Conservation (phyloP, 78 protist genomes). For the Dictyostelium intermedium region DNA sequence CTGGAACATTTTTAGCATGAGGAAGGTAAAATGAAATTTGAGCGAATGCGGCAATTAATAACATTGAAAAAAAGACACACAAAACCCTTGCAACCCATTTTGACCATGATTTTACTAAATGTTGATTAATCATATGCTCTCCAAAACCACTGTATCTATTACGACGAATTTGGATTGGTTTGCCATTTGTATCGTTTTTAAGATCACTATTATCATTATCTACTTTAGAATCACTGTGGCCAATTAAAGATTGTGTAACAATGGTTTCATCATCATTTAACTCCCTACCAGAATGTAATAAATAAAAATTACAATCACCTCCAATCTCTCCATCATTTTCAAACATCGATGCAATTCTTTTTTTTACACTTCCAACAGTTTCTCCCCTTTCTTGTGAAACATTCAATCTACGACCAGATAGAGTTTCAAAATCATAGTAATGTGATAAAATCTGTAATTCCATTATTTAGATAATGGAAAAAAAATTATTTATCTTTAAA, state of each 20-base stretch:
- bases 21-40: conserved; percentile 42
- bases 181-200: not conserved
- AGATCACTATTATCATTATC: not conserved
- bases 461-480: not conserved
- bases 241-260: not conserved
- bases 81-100: conserved; percentile 19
- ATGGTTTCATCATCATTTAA: conserved; percentile 17
- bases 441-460: not conserved
- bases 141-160: conserved; percentile 14
- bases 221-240: not conserved
- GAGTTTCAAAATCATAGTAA: conserved; percentile 7
- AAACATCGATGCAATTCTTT: conserved; percentile 4
- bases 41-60: conserved; percentile 14
- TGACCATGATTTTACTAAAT: not conserved
- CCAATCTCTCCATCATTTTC: conserved; percentile 57
- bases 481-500: too few relatives aligned
- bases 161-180: conserved; percentile 20
- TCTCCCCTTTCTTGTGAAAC: not conserved
- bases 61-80: not conserved
- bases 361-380: not conserved
- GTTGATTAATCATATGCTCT: conserved; percentile 17
- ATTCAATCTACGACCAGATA: conserved; percentile 31
- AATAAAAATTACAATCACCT: not conserved
- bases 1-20: conserved; percentile 40
- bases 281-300: conserved; percentile 10